A percentile compares a stretch with the other conserved stretches of the same genome.
Conservation (phyloP, 2,329 filamentous ascomycete species). For the Neocatenulostroma microsporum region DNA sequence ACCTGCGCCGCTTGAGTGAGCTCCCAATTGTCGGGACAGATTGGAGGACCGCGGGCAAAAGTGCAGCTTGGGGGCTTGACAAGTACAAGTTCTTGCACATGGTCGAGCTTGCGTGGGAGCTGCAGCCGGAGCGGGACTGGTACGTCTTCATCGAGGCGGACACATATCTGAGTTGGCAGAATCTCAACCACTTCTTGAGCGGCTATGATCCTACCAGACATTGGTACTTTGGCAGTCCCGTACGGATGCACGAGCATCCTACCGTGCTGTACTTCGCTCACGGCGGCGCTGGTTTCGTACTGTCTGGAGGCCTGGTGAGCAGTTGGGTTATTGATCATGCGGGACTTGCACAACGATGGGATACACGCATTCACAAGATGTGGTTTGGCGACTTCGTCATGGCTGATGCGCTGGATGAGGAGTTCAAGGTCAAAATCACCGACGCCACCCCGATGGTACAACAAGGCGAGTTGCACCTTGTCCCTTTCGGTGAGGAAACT, state of each 20-base stretch:
- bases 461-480: constrained; percentile 12
- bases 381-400: constrained; percentile 22
- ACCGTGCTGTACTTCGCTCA: constrained; percentile 12
- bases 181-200: constrained; percentile 39
- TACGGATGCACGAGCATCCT: constrained; percentile 31
- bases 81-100: constrained; percentile 49
- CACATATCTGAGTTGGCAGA: constrained; percentile 39
- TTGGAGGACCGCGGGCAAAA: constrained; percentile 12
- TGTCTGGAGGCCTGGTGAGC: constrained; percentile 18
- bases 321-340: constrained; percentile 9
- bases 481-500: constrained; percentile 13
- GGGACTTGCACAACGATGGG: constrained; percentile 17
- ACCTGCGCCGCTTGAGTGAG: constrained; percentile 11
- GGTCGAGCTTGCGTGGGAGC: constrained; percentile 37
- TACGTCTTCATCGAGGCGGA: constrained; percentile 49
- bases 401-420: constrained; percentile 18
- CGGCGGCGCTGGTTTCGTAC: constrained; percentile 20
- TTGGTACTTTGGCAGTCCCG: constrained; percentile 46
- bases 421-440: constrained; percentile 17
- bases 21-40: constrained; percentile 9
- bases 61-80: constrained; percentile 42
- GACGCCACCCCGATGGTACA: constrained; percentile 17
- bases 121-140: constrained; percentile 40
- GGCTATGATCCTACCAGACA: constrained; percentile 36
- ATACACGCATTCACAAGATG: constrained; percentile 12